Percentiles rank a stretch among this genome's conserved stretches.
Evolutionary conservation across 352 stramenopile species (phyloP).

Genomic region (Pythium dissotocum): DNA sequence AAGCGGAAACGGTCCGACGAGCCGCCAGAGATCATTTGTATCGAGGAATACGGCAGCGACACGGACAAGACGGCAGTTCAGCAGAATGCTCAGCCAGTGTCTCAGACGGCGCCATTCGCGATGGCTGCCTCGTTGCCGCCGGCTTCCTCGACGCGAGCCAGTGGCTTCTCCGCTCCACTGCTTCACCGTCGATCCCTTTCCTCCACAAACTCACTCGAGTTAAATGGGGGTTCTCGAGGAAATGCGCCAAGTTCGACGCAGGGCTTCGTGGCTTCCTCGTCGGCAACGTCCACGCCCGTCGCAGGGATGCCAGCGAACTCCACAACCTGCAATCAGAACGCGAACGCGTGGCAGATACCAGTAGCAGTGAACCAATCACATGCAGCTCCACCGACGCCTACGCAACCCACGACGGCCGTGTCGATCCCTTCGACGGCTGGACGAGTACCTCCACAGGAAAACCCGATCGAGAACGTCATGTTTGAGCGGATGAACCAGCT

Average conservation of each 20-base stretch:
- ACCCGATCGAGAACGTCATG: slow-evolving; percentile 59
- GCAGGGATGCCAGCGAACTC: not conserved
- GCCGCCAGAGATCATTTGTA: slow-evolving; percentile 50
- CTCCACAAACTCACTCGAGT: not conserved
- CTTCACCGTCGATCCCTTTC: not conserved
- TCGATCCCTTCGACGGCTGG: not conserved
- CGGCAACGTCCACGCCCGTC: not conserved
- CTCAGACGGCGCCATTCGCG: not conserved
- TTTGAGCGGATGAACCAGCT: slow-evolving; percentile 52
- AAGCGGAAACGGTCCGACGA: slow-evolving; percentile 48
- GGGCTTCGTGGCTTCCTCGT: not conserved
- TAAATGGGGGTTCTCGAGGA: not conserved
- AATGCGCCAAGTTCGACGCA: not conserved
- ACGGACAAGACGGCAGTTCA: not conserved
- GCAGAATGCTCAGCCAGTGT: not conserved
- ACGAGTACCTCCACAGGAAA: slow-evolving; percentile 20
- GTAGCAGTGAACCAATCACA: not conserved
- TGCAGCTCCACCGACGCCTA: not conserved
- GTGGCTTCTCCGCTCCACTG: not conserved
- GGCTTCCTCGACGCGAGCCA: not conserved
- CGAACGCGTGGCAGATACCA: not conserved
- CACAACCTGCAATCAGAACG: not conserved
- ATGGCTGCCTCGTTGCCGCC: not conserved
- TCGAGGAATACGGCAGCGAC: slow-evolving; percentile 38
- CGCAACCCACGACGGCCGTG: not conserved